These are phyloP conservation scores for Rhizopogon salebrosus DNA, from an alignment of 768 basidiomycete genomes.

Conservation along the genomic window DNA sequence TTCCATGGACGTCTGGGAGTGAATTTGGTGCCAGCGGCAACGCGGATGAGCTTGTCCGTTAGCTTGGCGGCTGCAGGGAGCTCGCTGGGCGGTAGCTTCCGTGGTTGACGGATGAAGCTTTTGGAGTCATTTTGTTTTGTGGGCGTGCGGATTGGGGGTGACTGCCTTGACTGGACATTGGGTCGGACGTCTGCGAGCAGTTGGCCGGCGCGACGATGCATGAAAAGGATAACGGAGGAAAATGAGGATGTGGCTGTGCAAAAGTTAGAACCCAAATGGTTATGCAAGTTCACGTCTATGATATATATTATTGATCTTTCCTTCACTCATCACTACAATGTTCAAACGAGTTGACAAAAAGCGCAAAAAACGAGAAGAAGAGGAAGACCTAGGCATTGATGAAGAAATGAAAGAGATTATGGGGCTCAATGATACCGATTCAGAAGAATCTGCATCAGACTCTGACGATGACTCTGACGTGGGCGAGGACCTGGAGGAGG, in stretches of 20 bases:
- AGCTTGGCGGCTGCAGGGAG: conserved; percentile 8
- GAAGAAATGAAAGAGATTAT: conserved; percentile 59
- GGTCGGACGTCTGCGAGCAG: conserved; percentile 15
- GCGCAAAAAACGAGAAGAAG: conserved; percentile 52
- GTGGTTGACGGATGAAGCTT: neutral
- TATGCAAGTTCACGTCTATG: no score
- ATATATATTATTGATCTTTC: neutral
- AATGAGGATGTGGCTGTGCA: conserved; percentile 23
- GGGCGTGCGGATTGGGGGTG: neutral
- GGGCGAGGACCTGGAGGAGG: no score
- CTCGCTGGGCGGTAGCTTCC: neutral
- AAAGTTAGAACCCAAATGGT: neutral
- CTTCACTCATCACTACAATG: conserved; percentile 35
- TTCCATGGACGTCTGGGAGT: conserved; percentile 30
- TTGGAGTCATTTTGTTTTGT: neutral
- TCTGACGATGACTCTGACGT: conserved; percentile 23
- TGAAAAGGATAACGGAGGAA: conserved; percentile 22
- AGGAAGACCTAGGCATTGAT: conserved; percentile 60
- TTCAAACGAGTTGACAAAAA: conserved; percentile 77
- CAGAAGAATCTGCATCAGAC: conserved; percentile 58
- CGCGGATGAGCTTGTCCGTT: conserved; percentile 30
- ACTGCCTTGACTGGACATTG: conserved; percentile 9
- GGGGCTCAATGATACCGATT: conserved; percentile 71
- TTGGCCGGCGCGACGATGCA: conserved; percentile 22
- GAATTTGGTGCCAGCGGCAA: conserved; percentile 21